Base-by-base conservation (phyloP, 192 early-diverging fungal genomes). In the Geosiphon pyriformis region DNA sequence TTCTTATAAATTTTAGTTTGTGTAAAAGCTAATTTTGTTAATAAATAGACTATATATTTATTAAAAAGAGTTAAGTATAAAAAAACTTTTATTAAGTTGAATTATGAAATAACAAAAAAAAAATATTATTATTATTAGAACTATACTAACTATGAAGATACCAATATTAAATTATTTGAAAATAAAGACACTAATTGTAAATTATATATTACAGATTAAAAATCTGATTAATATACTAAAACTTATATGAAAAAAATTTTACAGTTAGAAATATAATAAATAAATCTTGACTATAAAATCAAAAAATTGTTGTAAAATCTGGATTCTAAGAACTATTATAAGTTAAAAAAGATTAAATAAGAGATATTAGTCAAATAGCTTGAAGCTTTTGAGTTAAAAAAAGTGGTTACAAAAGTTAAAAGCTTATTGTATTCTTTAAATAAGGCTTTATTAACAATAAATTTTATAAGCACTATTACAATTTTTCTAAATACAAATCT, bases 311-410 rank as follows among this genome's bases (percentile, higher is more conserved):
- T 7, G 23, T 53, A 22, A 22, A 37, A 63, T 63, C 61, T 37
- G 47, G 61, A 37, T 29, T 63, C 61, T 37, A 29, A 48, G 15
- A 31, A 63, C 34, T 63, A 63, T 23, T 25, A 31, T 23, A 31
- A 63, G 29, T 31, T 63, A 48, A 63, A 63, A 63, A 20, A 63
- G 47, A 63, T 63, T 30, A 63, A 37, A 37, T 37, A 48, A n/a
- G 61, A 63, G 48, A 63, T 63, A 47, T n/a, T 37, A 63, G 34
- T 29, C 34, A 63, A 63, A 49, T 37, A 31, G 34, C 34, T 63
- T 49, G 48, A 63, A 49, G 61, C 48, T 31, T 48, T 63, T n/a
- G 47, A 63, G 27, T 63, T 63, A 48, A 37, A 63, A 37, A 63
- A 63, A 29, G 61, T 37, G 30, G 35, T 63, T 27, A 37, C 48